Evolutionary conservation across 768 basidiomycete species (phyloP).

Genomic region (Candolleomyces aberdarensis): DNA sequence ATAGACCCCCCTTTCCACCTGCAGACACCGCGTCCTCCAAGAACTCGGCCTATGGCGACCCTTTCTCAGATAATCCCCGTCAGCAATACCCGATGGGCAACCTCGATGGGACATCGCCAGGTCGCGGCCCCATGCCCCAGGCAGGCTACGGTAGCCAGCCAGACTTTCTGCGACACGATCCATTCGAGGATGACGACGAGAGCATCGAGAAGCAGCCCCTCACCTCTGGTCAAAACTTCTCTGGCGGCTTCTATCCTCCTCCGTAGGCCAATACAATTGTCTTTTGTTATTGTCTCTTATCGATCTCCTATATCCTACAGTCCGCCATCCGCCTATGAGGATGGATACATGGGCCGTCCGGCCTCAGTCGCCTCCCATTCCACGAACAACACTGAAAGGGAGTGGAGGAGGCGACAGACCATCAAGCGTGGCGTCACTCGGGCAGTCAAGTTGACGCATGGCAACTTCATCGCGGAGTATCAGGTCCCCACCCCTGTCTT

Average conservation of each 20-base stretch:
- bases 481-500: constrained; percentile 73
- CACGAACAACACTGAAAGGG: constrained; percentile 55
- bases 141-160: constrained; percentile 60
- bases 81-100: constrained; percentile 58
- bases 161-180: constrained; percentile 44
- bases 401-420: constrained; percentile 68
- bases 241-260: constrained; percentile 73
- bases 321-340: constrained; percentile 44
- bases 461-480: constrained; percentile 85
- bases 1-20: constrained; percentile 34
- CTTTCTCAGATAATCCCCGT: constrained; percentile 69
- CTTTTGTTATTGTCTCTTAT: background rate
- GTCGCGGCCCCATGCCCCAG: constrained; percentile 30
- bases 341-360: constrained; percentile 59
- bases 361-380: constrained; percentile 50
- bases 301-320: constrained; percentile 33
- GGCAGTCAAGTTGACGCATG: constrained; percentile 83
- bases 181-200: constrained; percentile 68
- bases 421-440: constrained; percentile 83
- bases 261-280: constrained; percentile 34
- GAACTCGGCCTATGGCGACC: constrained; percentile 48
- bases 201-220: constrained; percentile 76
- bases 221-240: constrained; percentile 50
- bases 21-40: constrained; percentile 28
- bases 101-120: constrained; percentile 29